Conservation (phyloP, 805 yeast species). For the Pichia sporocuriosa region DNA sequence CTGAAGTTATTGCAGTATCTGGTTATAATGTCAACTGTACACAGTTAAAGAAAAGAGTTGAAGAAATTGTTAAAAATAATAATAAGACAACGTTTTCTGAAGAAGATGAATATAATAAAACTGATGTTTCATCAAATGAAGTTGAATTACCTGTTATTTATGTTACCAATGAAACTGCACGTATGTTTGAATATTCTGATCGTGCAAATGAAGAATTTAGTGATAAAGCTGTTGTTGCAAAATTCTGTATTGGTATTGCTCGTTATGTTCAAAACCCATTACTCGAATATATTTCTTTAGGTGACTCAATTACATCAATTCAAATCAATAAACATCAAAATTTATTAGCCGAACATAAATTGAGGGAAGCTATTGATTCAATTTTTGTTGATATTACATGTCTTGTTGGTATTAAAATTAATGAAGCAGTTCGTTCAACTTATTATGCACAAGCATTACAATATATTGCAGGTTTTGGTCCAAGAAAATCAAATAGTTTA, state of each 20-base stretch:
- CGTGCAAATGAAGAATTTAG: conserved; percentile 75
- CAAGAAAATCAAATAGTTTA: conserved; percentile 86
- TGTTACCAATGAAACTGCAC: conserved; percentile 91
- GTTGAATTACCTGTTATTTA: conserved; percentile 58
- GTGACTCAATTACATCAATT: conserved; percentile 64
- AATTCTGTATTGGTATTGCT: conserved; percentile 84
- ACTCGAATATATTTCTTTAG: conserved; percentile 77
- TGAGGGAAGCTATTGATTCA: conserved; percentile 63
- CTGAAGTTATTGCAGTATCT: conserved; percentile 86
- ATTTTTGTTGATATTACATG: conserved; percentile 86
- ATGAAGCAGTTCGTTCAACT: conserved; percentile 74
- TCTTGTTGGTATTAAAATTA: conserved; percentile 88
- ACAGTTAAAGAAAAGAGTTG: conserved; percentile 49
- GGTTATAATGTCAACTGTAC: conserved; percentile 77
- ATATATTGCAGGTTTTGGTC: conserved; percentile 88
- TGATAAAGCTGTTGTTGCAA: conserved; percentile 71
- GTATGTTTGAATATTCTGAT: conserved; percentile 74
- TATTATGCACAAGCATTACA: conserved; percentile 67
- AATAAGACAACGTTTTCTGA: conserved; percentile 48
- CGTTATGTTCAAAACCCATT: conserved; percentile 92
- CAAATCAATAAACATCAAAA: conserved; percentile 65
- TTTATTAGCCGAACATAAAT: conserved; percentile 54
- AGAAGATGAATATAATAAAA: conserved; percentile 22
- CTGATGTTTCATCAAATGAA: conserved; percentile 10
- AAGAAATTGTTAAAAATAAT: conserved; percentile 44